Evolutionary conservation across 108 stramenopile genomes (phyloP), one percentile per base, ranked within the genome.

Genomic region (Cyclotella sp.): DNA sequence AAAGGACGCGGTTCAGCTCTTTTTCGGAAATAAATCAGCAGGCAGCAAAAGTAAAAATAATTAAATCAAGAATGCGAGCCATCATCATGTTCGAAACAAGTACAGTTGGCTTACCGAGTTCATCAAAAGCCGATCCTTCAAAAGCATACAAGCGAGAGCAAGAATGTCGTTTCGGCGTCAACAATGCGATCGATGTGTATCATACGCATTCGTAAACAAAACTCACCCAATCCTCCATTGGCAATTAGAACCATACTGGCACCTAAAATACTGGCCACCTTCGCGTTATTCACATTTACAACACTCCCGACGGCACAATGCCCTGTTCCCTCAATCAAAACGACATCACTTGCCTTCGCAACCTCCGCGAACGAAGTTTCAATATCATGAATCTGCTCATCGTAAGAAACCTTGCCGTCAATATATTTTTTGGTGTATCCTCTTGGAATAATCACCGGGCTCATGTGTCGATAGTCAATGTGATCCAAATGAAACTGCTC

Each of bases 241-340:
- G 93, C 97, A 65, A 94, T 84, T 43, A 88, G 46, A 13, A 98
- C 77, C 91, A 98, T 97, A 60, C 92, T 91, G 10, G 94, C 87
- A 28, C 97, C 97, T 19, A 97, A 63, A 63, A 91, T 55, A 65
- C 79, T 81, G 0, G 98, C 98, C 19, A 98, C 96, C 70, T 97
- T 84, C 22, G 98, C 98, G 79, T 98, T 98, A 85, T 90, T 96
- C 53, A 91, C 83, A 72, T 88, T 90, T 9, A 98, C 96, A 74
- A 98, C 93, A 70, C 90, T 90, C 30, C 98, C 98, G n/a, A 98
- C 98, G 24, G 95, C 98, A 51, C 91, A 93, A 81, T 98, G 97
- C 10, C 98, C 98, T 10, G 98, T 98, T n/a, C 98, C 98, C 73
- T 98, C 98, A 28, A 89, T 72, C 34, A 98, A 78, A 19, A 95